Conservation (phyloP, 257 asterid genomes). For the Solanum arcanum region DNA sequence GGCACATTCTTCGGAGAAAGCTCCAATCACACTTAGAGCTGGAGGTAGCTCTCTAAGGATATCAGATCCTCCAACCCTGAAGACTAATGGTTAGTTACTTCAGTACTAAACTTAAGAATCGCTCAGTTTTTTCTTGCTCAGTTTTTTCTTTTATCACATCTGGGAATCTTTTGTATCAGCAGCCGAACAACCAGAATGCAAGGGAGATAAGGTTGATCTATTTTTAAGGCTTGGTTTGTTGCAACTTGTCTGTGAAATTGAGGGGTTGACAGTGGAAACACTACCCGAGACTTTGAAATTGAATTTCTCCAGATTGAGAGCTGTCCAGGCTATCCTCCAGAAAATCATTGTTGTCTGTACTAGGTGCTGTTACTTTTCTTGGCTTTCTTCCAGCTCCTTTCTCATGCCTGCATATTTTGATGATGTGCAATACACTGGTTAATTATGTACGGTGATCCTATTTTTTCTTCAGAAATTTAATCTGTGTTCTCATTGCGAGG, state of each 20-base stretch:
- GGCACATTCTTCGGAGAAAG: neutral
- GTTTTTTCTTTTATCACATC: neutral
- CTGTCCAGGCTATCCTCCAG: conserved; percentile 8
- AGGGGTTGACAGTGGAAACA: conserved; percentile 5
- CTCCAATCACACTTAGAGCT: conserved; percentile 5
- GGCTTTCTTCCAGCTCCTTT: neutral
- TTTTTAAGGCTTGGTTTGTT: conserved; percentile 13
- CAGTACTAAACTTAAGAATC: neutral
- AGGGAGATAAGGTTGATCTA: conserved; percentile 12
- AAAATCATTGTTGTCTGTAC: conserved; percentile 9
- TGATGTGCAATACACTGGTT: neutral
- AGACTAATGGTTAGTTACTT: neutral
- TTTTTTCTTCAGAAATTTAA: neutral
- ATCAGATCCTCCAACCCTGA: neutral
- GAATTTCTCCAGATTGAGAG: conserved; percentile 7
- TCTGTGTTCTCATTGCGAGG: neutral
- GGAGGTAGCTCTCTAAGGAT: conserved; percentile 3
- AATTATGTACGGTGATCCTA: neutral
- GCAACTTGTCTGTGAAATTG: conserved; percentile 5
- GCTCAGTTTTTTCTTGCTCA: neutral
- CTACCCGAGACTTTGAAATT: conserved; percentile 13
- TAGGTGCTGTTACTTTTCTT: neutral
- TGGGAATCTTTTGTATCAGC: neutral
- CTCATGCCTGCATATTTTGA: neutral
- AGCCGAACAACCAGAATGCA: conserved; percentile 5